Conservation (phyloP, 164 flowering plant species). For the Liriodendron chinense region DNA sequence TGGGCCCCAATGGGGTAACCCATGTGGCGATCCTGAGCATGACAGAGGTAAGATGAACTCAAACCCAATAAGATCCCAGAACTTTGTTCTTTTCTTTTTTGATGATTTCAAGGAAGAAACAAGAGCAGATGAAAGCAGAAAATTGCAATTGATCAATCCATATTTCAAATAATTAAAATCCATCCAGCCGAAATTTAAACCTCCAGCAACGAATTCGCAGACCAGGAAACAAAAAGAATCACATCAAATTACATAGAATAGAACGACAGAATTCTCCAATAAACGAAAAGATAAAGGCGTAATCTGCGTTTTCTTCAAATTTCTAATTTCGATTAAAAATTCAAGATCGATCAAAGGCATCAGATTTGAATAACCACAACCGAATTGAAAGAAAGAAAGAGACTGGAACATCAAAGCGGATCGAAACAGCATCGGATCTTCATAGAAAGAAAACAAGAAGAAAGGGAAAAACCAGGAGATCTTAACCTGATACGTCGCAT, state of each 20-base stretch:
- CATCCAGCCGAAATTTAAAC: background rate
- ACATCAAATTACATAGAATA: background rate
- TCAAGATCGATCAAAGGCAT: background rate
- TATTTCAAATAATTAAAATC: background rate
- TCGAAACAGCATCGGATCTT: background rate
- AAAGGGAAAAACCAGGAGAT: background rate
- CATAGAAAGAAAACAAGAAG: background rate
- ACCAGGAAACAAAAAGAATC: background rate
- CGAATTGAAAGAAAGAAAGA: background rate
- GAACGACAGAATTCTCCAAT: background rate
- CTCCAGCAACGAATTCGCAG: background rate
- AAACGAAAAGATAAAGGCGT: background rate
- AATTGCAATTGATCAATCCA: background rate
- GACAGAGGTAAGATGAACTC: too few species aligned
- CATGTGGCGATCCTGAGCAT: too few species aligned
- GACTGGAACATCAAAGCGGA: background rate
- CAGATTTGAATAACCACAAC: background rate
- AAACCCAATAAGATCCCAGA: too few species aligned
- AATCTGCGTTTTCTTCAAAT: background rate
- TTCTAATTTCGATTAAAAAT: background rate
- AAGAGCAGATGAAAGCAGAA: too few species aligned
- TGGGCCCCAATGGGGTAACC: too few species aligned
- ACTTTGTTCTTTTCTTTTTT: too few species aligned
- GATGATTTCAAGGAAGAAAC: too few species aligned
- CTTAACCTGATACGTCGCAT: constrained; percentile 78